Evolutionary conservation across 2,329 filamentous ascomycete genomes (phyloP), one percentile per base, ranked within the genome.

Genomic region (Didymosphaeria variabile): DNA sequence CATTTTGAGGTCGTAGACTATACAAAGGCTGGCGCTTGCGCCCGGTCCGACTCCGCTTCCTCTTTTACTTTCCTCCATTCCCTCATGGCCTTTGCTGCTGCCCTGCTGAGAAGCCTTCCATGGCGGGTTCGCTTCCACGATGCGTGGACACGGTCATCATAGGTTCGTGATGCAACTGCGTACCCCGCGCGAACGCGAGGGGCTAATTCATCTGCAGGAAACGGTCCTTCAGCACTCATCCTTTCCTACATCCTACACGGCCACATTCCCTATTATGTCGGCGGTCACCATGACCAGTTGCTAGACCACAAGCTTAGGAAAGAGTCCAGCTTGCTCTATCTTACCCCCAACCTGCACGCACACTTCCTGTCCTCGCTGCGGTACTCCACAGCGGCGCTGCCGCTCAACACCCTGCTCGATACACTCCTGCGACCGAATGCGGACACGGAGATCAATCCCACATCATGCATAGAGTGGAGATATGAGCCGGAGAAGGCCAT

Each of bases 171-270:
- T 2, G 34, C 31, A 9, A 9, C 29, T n/a, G 26, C 32, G n/a
- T 29, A 50, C 42, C 42, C 17, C 36, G 50, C 53, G 36, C 42
- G 44, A 31, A 21, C n/a, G 29, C 40, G 36, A 36, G 15, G 29
- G 44, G 68, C 71, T 77, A 62, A 76, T 69, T 66, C 68, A 69
- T 69, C 44, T 10, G 26, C 65, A 88, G 87, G 87, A 70, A 88
- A 87, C 72, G 87, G 87, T 58, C 87, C 87, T 49, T 86, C 87
- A 54, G 85, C 87, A 55, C 81, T 89, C 76, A 85, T 88, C 66
- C 80, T 89, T 38, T 88, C 86, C 49, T 89, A 86, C 72, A 87
- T 88, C 46, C 82, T 89, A 31, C 86, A 89, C 74, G 87, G 87
- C 40, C 80, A 88, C 68, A 79, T 87, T 56, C 87, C 87, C 5